These are phyloP conservation scores for Globisporangium megalacanthum DNA, from an alignment of 352 stramenopile genomes.

Conservation along the genomic window DNA sequence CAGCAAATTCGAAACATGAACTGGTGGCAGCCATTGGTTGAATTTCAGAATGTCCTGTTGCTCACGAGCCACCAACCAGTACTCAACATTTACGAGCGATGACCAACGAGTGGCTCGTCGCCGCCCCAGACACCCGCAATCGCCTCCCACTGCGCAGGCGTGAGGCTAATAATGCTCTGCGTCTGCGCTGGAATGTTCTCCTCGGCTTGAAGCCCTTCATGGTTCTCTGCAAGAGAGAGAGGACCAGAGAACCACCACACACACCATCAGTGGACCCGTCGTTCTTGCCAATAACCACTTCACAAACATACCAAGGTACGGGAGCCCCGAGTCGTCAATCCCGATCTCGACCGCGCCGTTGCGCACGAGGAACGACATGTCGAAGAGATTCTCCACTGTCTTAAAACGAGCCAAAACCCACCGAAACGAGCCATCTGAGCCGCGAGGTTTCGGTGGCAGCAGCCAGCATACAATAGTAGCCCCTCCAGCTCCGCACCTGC, in stretches of 20 bases:
- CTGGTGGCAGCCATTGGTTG: too few species aligned
- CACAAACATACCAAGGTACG: constrained; percentile 54
- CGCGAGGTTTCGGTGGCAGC: not conserved
- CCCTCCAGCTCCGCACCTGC: constrained; percentile 34
- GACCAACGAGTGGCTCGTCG: constrained; percentile 58
- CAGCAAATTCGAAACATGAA: too few species aligned
- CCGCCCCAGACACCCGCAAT: constrained; percentile 31
- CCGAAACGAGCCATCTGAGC: too few species aligned
- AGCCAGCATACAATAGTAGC: not conserved
- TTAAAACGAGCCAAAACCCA: too few species aligned
- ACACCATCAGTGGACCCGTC: too few species aligned
- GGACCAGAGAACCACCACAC: not conserved
- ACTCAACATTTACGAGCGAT: constrained; percentile 28
- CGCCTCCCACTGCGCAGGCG: constrained; percentile 61
- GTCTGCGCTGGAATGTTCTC: constrained; percentile 45
- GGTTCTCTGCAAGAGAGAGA: constrained; percentile 35
- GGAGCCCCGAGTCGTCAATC: constrained; percentile 47
- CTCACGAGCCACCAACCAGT: too few species aligned
- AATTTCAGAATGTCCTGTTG: too few species aligned
- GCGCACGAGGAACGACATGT: constrained; percentile 78
- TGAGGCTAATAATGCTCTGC: constrained; percentile 82
- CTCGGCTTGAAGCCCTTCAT: constrained; percentile 47
- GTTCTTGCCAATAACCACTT: too few species aligned
- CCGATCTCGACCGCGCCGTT: constrained; percentile 65
- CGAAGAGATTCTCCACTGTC: constrained; percentile 83